phyloP scores from a whole-genome alignment of 2,329 filamentous ascomycete genomes.

The Sarocladium oryzae region DNA sequence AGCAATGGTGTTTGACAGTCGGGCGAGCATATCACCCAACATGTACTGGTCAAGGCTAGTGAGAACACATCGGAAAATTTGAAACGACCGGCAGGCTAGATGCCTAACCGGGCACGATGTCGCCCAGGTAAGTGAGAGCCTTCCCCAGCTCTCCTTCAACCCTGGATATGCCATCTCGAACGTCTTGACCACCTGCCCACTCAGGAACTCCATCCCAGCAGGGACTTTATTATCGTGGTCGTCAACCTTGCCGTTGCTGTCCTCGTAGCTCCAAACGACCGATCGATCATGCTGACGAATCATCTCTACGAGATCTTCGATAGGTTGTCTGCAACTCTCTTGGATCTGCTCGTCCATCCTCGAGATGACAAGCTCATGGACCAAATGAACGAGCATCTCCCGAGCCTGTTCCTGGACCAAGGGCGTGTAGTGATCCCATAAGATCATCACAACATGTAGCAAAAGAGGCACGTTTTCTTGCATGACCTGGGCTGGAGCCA shows the following conservation, averaged over 20 bases:
- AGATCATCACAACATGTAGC: slow-evolving; percentile 82
- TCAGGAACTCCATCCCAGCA: slow-evolving; percentile 77
- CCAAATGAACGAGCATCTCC: slow-evolving; percentile 96
- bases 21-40: slow-evolving; percentile 93
- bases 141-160: slow-evolving; percentile 86
- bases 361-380: slow-evolving; percentile 87
- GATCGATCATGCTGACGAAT: slow-evolving; percentile 78
- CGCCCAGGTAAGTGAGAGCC: slow-evolving; percentile 87
- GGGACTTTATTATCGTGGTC: slow-evolving; percentile 76
- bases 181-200: slow-evolving; percentile 73
- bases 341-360: slow-evolving; percentile 65
- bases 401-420: slow-evolving; percentile 94
- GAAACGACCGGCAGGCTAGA: slow-evolving; percentile 92
- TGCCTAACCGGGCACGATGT: slow-evolving; percentile 94
- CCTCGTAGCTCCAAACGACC: slow-evolving; percentile 91
- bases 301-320: slow-evolving; percentile 82
- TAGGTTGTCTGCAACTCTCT: slow-evolving; percentile 57
- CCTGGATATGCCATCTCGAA: slow-evolving; percentile 80
- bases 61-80: slow-evolving; percentile 90
- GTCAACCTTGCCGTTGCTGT: slow-evolving; percentile 74
- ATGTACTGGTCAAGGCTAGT: slow-evolving; percentile 87
- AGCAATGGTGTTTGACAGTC: slow-evolving; percentile 93
- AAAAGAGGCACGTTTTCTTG: slow-evolving; percentile 78
- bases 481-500: slow-evolving; percentile 76
- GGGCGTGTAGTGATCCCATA: slow-evolving; percentile 96